Conservation (phyloP, 305 asterid genomes). For the Andrographis paniculata region DNA sequence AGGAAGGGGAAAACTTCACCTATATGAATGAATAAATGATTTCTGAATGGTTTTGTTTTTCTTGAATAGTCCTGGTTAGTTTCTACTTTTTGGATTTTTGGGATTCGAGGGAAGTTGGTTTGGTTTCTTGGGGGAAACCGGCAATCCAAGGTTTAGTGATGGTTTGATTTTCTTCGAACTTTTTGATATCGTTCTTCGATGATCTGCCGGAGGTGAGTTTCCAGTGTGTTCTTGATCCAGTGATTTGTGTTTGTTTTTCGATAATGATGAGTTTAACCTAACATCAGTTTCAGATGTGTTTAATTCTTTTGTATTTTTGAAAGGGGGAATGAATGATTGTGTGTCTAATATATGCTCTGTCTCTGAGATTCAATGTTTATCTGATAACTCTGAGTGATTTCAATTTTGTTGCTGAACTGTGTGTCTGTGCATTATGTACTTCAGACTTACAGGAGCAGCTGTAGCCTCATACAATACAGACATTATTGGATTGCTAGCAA, state of each 20-base stretch:
- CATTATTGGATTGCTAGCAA: constrained; percentile 90
- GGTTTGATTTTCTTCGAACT: constrained; percentile 4
- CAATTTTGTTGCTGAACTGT: no score
- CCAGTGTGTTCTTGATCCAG: no score
- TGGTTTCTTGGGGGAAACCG: constrained; percentile 4
- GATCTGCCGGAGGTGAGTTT: no score
- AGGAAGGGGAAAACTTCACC: background rate
- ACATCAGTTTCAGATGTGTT: background rate
- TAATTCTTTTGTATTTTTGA: background rate
- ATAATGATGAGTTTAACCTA: background rate
- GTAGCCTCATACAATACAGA: constrained; percentile 64
- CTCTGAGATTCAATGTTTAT: no score
- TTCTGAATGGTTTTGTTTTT: no score
- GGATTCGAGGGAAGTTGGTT: background rate
- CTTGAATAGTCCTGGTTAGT: no score
- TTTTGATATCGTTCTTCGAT: no score
- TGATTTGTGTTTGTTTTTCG: no score
- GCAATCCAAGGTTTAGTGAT: constrained; percentile 6
- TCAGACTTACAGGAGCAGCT: constrained; percentile 48
- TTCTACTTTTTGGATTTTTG: no score
- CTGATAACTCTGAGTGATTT: no score
- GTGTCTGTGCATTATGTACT: no score
- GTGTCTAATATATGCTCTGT: background rate
- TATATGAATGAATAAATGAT: no score
- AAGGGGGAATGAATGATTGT: constrained; percentile 4